Conservation (phyloP, 2,329 filamentous ascomycete genomes). For the Aspergillus niger region DNA sequence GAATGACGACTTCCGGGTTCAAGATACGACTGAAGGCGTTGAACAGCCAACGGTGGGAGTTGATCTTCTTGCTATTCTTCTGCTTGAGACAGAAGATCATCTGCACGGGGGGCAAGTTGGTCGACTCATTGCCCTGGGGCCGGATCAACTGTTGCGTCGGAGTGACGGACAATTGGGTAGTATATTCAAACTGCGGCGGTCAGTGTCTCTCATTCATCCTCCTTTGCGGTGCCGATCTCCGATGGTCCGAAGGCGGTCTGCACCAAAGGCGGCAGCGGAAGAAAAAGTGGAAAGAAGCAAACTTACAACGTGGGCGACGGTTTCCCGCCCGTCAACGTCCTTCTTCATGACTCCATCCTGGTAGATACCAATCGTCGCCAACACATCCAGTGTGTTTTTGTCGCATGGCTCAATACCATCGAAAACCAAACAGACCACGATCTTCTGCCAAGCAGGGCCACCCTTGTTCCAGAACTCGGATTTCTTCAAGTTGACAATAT, state of each 20-base stretch:
- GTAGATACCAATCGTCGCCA: slow-evolving; percentile 93
- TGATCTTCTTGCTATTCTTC: slow-evolving; percentile 99
- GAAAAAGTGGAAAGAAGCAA: not conserved
- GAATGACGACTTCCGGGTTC: slow-evolving; percentile 94
- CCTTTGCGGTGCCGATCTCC: not conserved
- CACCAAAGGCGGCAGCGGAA: not conserved
- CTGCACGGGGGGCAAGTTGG: slow-evolving; percentile 90
- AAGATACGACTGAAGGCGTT: slow-evolving; percentile 95
- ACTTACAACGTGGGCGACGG: slow-evolving; percentile 75
- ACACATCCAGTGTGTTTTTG: slow-evolving; percentile 89
- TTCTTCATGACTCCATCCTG: slow-evolving; percentile 99
- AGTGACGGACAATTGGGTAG: slow-evolving; percentile 93
- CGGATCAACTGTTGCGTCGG: slow-evolving; percentile 97
- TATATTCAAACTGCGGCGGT: slow-evolving; percentile 76
- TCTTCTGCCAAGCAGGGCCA: slow-evolving; percentile 98
- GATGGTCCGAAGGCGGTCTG: not conserved
- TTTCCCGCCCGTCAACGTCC: slow-evolving; percentile 96
- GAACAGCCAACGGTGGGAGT: slow-evolving; percentile 98
- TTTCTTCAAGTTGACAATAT: slow-evolving; percentile 98
- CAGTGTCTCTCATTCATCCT: not conserved
- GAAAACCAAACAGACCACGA: slow-evolving; percentile 94
- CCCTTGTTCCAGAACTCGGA: slow-evolving; percentile 99
- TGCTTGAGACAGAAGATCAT: slow-evolving; percentile 99
- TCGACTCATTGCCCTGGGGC: slow-evolving; percentile 78
- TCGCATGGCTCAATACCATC: slow-evolving; percentile 98